These are phyloP conservation scores for Protomyces arabidopsidicola DNA, from an alignment of 1,139 yeast species.

Conservation along the genomic window DNA sequence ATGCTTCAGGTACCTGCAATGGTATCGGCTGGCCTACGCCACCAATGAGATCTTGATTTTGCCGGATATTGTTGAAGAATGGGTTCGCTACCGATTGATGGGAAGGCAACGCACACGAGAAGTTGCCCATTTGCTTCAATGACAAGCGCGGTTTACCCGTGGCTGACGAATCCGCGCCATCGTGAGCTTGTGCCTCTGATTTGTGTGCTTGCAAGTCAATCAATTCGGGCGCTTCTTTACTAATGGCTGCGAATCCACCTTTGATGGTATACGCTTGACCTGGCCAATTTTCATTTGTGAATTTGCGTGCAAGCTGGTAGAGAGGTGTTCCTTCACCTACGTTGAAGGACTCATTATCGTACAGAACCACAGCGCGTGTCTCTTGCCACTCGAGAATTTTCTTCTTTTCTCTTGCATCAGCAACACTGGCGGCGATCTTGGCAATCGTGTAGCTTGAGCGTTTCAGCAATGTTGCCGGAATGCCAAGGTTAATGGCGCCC, in stretches of 20 bases:
- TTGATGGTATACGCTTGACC: constrained; percentile 36
- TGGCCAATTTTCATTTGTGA: constrained; percentile 36
- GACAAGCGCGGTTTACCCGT: neutral
- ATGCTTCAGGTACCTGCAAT: constrained; percentile 31
- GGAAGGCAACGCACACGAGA: constrained; percentile 3
- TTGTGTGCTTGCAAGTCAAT: neutral
- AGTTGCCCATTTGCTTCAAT: constrained; percentile 2
- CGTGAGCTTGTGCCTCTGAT: neutral
- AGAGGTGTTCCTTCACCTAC: constrained; percentile 27
- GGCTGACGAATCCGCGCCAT: neutral
- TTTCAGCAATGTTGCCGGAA: constrained; percentile 72
- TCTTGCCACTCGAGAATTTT: constrained; percentile 35
- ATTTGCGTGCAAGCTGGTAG: constrained; percentile 32
- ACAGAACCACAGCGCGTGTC: constrained; percentile 46
- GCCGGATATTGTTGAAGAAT: constrained; percentile 34
- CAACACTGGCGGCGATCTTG: constrained; percentile 19
- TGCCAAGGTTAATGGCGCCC: constrained; percentile 62
- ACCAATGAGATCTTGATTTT: constrained; percentile 32
- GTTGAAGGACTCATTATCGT: constrained; percentile 43
- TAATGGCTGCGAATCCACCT: constrained; percentile 36
- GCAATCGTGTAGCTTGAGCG: constrained; percentile 53
- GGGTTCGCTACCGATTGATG: constrained; percentile 30
- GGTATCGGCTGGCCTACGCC: constrained; percentile 34
- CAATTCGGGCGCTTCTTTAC: neutral
- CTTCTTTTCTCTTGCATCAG: neutral